A percentile compares a stretch with the other conserved stretches of the same genome.
Conservation (phyloP, 192 early-diverging fungal species). For the Gryganskiella cystojenkinii region DNA sequence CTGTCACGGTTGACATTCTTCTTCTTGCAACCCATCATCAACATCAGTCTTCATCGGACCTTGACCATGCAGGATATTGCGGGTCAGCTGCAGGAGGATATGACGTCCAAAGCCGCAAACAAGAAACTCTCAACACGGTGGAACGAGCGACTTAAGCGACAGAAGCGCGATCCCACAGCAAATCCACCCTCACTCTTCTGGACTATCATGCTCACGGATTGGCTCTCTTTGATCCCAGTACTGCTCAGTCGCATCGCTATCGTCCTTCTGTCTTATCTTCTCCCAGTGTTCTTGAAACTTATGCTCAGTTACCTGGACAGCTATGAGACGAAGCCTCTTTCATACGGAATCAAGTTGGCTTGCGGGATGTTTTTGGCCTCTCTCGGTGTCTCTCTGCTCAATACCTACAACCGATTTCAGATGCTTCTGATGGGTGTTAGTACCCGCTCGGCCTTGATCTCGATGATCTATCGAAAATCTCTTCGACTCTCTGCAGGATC, state of each 20-base stretch:
- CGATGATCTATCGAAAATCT: slow-evolving; percentile 69
- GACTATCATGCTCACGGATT: slow-evolving; percentile 6
- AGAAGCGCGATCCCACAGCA: not conserved
- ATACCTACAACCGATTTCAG: slow-evolving; percentile 55
- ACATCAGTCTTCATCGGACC: slow-evolving; percentile 4
- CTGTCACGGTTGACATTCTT: slow-evolving; percentile 29
- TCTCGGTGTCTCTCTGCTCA: slow-evolving; percentile 54
- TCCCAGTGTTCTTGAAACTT: slow-evolving; percentile 14
- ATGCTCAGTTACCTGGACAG: slow-evolving; percentile 25
- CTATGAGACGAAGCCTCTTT: slow-evolving; percentile 37
- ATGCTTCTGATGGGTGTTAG: slow-evolving; percentile 58
- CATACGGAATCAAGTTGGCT: slow-evolving; percentile 59
- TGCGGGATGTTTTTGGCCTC: slow-evolving; percentile 57
- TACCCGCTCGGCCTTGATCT: slow-evolving; percentile 58
- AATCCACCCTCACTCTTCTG: slow-evolving; percentile 19
- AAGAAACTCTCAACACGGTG: slow-evolving; percentile 1
- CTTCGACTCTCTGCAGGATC: slow-evolving; percentile 60
- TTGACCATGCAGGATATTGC: slow-evolving; percentile 19
- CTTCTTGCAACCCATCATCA: slow-evolving; percentile 22
- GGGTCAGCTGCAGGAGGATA: not conserved
- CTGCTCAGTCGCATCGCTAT: slow-evolving; percentile 26
- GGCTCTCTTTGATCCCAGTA: slow-evolving; percentile 13
- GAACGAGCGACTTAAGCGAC: not conserved
- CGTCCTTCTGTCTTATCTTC: slow-evolving; percentile 19
- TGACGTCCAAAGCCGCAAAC: slow-evolving; percentile 1